A percentile compares a stretch with the other conserved stretches of the same genome.
Evolutionary conservation across 495 filamentous ascomycete species (phyloP).

Genomic region (Aspergillus campestris): DNA sequence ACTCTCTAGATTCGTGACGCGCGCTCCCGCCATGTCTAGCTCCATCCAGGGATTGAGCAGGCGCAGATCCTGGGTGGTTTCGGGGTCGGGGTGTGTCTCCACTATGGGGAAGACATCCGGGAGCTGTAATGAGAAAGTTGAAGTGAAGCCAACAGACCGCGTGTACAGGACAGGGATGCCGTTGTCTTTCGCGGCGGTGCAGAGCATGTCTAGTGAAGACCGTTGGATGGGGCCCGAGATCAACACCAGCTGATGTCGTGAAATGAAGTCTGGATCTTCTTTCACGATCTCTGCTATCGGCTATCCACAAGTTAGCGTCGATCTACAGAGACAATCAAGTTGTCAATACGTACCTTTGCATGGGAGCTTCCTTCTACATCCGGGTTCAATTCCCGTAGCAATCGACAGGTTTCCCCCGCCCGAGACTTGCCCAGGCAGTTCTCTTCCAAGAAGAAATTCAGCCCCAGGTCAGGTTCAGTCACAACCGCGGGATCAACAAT

Average conservation of each 20-base stretch:
- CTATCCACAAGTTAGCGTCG: conserved; percentile 12
- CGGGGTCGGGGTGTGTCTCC: conserved; percentile 89
- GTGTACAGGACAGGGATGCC: conserved; percentile 72
- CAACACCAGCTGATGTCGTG: conserved; percentile 63
- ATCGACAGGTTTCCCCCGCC: conserved; percentile 64
- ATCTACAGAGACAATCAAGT: conserved; percentile 1
- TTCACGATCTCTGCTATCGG: conserved; percentile 29
- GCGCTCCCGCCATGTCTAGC: conserved; percentile 50
- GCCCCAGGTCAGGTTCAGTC: conserved; percentile 73
- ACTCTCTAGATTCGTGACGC: conserved; percentile 57
- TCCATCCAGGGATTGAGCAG: conserved; percentile 84
- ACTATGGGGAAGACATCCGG: conserved; percentile 82
- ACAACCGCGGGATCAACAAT: conserved; percentile 79
- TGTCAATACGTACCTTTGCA: conserved; percentile 29
- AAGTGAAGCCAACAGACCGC: conserved; percentile 83
- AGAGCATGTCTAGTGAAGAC: conserved; percentile 49
- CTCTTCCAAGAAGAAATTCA: conserved; percentile 94
- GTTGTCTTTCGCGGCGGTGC: conserved; percentile 47
- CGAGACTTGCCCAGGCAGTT: conserved; percentile 69
- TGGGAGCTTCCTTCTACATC: conserved; percentile 67
- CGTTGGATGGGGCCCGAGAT: conserved; percentile 60
- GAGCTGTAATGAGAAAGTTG: conserved; percentile 69
- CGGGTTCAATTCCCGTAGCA: conserved; percentile 88
- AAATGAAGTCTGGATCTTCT: conserved; percentile 37
- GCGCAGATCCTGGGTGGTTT: conserved; percentile 76